phyloP scores from a whole-genome alignment of 225 moss, liverwort and hornwort species.

The Marchantia polymorpha region DNA sequence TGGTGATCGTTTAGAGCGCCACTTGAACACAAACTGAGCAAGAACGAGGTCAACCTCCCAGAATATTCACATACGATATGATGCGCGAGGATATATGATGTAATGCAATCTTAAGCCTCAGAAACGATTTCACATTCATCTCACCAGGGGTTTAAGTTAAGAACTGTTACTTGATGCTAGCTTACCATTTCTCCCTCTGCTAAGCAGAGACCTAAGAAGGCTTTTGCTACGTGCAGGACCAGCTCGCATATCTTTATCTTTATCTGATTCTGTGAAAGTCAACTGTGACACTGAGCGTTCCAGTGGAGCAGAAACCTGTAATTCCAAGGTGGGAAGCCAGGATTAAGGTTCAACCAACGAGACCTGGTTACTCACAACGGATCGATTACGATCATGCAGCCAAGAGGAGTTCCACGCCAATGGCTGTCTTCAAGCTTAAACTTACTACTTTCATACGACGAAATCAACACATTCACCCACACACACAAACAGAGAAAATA shows the following conservation, averaged over 20 bases:
- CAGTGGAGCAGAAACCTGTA: conserved; percentile 35
- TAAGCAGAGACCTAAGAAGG: conserved; percentile 54
- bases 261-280: conserved; percentile 38
- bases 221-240: conserved; percentile 48
- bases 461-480: background rate
- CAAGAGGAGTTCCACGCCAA: background rate
- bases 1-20: conserved; percentile 7
- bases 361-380: background rate
- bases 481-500: background rate
- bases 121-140: background rate
- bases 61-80: no score
- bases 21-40: background rate
- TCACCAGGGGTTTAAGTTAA: conserved; percentile 20
- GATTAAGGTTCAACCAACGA: conserved; percentile 9
- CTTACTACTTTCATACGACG: background rate
- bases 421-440: background rate
- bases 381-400: background rate
- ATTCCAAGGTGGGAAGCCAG: conserved; percentile 9
- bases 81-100: no score
- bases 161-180: conserved; percentile 33
- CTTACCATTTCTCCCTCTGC: conserved; percentile 58
- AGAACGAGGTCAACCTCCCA: background rate
- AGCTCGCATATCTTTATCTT: conserved; percentile 38
- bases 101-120: no score
- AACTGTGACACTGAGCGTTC: conserved; percentile 43